Base-by-base conservation (phyloP, 2,329 filamentous ascomycete genomes). In the Sordariomycetes sp. region DNA sequence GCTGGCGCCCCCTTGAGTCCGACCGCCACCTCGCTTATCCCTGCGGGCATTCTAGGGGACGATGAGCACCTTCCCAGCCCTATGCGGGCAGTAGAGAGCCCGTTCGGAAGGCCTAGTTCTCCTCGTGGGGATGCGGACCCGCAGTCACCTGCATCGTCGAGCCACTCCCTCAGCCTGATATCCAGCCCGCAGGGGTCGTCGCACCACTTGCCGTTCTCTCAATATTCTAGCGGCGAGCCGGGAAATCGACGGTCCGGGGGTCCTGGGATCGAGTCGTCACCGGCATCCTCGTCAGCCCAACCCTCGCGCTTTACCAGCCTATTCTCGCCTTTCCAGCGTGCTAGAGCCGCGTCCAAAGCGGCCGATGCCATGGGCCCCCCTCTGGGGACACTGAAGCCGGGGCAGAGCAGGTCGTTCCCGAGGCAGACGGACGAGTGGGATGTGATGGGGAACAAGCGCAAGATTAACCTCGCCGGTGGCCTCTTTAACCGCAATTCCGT, bases 351-450 rank as follows among this genome's bases (percentile, higher is more conserved):
- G 28, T 74, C 79, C 5, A 90, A 89, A 68, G 76, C 76, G 0
- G 65, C 77, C 13, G 77, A 80, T 10, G 79, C 80, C 34, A 77
- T 82, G 34, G 84, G 85, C 0, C 85, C 84, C 6, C 74, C 79
- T 1, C 69, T 90, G 8, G 89, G 89, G 1, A 83, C 79, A 22
- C 72, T 91, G 15, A 89, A 88, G 65, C 71, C 80, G 34, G 79
- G 81, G 0, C 87, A 92, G 66, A 90, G 87, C 64, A 87, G 89
- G 65, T 92, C 89, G 0, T 82, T 94, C 62, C 89, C 89, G 6
- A 74, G 80, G 20, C 77, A 78, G 60, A 71, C 71, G 60, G 87
- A 80, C 24, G 82, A 83, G 13, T 68, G 67, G 62, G 86, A 78
- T 65, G 72, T 65, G 61, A 70, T 70, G 67, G 75, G 65, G 60